Base-by-base conservation (phyloP, 2,329 filamentous ascomycete genomes). In the Alternaria dauci region DNA sequence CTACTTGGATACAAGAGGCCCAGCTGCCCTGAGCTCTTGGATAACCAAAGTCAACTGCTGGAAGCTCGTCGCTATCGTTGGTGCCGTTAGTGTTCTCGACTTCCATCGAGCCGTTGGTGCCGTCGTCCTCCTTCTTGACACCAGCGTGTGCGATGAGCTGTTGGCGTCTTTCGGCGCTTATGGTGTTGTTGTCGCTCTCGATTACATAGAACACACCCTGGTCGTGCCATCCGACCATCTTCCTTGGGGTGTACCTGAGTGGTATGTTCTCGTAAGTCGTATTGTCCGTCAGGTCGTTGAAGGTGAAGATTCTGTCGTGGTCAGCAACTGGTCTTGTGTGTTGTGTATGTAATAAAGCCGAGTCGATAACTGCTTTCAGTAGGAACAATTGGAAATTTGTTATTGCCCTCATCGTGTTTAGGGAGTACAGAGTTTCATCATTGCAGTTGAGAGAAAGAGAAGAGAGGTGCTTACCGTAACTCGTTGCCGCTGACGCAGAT, bases 1-100 rank as follows among this genome's bases (percentile, higher is more conserved):
- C 86, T 20, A 97, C 87, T 72, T 92, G 93, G 67, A 99, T 94
- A 78, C 94, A 98, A 9, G 94, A 98, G 41, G 95, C 93, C 95
- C 95, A 99, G 66, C 94, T 91, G 20, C 92, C 91, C 61, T 87
- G 88, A 25, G 89, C 93, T 58, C 89, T 88, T 9, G 95, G 91
- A 72, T 97, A 93, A 2, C 95, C 95, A 75, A 99, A 97, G 5
- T 96, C 91, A 67, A 90, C 87, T 1, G 93, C 87, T 0, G 92
- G 89, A 2, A 95, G 83, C 11, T 89, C 84, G 5, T 84, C 82
- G n/a, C 58, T 66, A 26, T 70, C 66, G 9, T 57, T 43, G 41
- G 70, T 57, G 20, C 59, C 71, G 26, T 70, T 68, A 23, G 65
- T 63, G 20, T 66, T 48, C 38, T 67, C 66, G 9, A 62, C 55